Conservation (phyloP, 169 alveolate genomes). For the Cryptosporidium parvum region DNA sequence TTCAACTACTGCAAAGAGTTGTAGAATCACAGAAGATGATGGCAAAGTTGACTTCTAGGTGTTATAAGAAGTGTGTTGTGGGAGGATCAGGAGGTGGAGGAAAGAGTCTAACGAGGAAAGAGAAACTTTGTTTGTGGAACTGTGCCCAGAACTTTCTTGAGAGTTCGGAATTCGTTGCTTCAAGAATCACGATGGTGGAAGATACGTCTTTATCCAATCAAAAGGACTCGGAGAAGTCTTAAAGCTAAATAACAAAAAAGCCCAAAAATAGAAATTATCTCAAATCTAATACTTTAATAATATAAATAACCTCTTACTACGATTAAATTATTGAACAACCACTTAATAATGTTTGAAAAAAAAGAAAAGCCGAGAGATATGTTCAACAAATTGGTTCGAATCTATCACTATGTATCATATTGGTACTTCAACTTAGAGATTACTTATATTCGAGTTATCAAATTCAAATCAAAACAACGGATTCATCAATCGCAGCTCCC, state of each 20-base stretch:
- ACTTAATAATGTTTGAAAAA: neutral
- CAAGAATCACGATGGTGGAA: slow-evolving; percentile 8
- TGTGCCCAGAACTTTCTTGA: slow-evolving; percentile 76
- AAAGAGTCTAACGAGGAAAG: slow-evolving; percentile 60
- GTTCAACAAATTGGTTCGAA: neutral
- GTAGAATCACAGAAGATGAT: slow-evolving; percentile 73
- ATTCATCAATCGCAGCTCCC: too few species aligned
- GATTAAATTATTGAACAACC: slow-evolving; percentile 7
- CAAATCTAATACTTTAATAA: neutral
- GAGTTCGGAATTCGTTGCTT: slow-evolving; percentile 49
- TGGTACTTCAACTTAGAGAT: neutral
- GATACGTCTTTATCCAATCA: neutral
- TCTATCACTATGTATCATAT: neutral
- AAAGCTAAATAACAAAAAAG: neutral
- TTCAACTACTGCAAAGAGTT: slow-evolving; percentile 54
- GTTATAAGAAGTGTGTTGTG: slow-evolving; percentile 59
- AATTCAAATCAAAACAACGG: neutral
- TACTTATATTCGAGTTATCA: too few species aligned
- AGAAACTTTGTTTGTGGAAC: slow-evolving; percentile 72
- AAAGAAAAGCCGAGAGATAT: neutral
- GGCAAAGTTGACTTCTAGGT: slow-evolving; percentile 74
- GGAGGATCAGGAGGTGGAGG: slow-evolving; percentile 3
- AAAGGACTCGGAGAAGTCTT: neutral
- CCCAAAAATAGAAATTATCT: too few species aligned
- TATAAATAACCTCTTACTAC: neutral